Evolutionary conservation across 1,139 yeast species (phyloP).

Genomic region (Kodamaea derodonti): DNA sequence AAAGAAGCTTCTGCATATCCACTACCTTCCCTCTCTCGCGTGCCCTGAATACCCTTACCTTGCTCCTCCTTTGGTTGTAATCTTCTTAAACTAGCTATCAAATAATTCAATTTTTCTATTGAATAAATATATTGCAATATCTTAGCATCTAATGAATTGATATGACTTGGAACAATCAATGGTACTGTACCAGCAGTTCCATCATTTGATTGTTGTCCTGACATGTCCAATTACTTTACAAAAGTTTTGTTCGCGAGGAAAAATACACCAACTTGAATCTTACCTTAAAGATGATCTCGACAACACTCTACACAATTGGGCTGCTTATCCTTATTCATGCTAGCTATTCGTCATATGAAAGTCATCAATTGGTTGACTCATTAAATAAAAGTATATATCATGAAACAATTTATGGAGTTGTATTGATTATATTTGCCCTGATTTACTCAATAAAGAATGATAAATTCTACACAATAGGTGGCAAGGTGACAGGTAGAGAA

Average conservation of each 20-base stretch:
- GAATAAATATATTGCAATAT: slow-evolving; percentile 41
- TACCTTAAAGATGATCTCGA: slow-evolving; percentile 5
- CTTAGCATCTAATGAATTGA: slow-evolving; percentile 30
- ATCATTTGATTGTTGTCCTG: not conserved
- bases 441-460: slow-evolving; percentile 24
- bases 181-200: not conserved
- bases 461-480: slow-evolving; percentile 13
- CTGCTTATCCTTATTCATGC: slow-evolving; percentile 38
- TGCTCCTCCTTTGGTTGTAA: slow-evolving; percentile 8
- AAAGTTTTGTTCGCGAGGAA: not conserved
- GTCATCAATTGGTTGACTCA: slow-evolving; percentile 35
- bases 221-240: not conserved
- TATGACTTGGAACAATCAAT: slow-evolving; percentile 5
- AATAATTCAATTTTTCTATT: slow-evolving; percentile 27
- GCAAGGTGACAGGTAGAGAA: slow-evolving; percentile 5
- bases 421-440: slow-evolving; percentile 35
- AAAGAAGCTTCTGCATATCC: not conserved
- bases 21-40: not conserved
- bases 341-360: slow-evolving; percentile 51
- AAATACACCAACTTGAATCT: not conserved
- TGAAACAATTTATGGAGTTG: slow-evolving; percentile 40
- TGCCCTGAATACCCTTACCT: not conserved
- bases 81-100: slow-evolving; percentile 18
- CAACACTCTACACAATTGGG: slow-evolving; percentile 26
- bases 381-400: slow-evolving; percentile 38